phyloP scores from a whole-genome alignment of 306 rosid genomes.

The Nissolia schottii region DNA sequence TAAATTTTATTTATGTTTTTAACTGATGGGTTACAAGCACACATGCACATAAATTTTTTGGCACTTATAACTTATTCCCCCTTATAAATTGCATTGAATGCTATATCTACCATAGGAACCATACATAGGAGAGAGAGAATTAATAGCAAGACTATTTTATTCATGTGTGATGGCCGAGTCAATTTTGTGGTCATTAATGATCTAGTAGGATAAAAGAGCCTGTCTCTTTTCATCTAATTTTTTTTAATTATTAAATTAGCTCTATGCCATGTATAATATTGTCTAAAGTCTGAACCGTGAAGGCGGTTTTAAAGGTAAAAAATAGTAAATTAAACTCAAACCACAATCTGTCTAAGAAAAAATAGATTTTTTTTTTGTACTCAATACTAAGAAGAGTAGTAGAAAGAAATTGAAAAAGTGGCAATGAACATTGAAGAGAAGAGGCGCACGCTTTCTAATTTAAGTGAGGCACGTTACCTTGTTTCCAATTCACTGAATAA shows the following conservation, averaged over 20 bases:
- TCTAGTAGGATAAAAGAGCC: neutral
- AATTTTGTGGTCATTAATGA: neutral
- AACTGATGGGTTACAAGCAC: neutral
- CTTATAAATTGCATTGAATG: neutral
- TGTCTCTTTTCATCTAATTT: neutral
- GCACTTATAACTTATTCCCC: neutral
- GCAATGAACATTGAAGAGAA: neutral
- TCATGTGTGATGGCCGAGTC: neutral
- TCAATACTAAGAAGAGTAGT: too few relatives aligned
- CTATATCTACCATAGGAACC: neutral
- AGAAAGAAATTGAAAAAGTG: conserved; percentile 15
- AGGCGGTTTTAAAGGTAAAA: neutral
- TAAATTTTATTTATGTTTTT: too few relatives aligned
- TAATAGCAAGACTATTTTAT: neutral
- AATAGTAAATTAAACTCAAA: too few relatives aligned
- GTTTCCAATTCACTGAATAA: conserved; percentile 22
- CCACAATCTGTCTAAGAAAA: too few relatives aligned
- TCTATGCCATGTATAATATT: too few relatives aligned
- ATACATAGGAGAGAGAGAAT: neutral
- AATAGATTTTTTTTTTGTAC: too few relatives aligned
- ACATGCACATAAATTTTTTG: neutral
- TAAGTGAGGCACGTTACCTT: conserved; percentile 31
- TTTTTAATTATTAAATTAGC: too few relatives aligned
- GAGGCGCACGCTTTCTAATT: conserved; percentile 26
- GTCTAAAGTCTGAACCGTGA: neutral